phyloP scores from a whole-genome alignment of 345 rosid genomes.

The Noccaea bulbosa region DNA sequence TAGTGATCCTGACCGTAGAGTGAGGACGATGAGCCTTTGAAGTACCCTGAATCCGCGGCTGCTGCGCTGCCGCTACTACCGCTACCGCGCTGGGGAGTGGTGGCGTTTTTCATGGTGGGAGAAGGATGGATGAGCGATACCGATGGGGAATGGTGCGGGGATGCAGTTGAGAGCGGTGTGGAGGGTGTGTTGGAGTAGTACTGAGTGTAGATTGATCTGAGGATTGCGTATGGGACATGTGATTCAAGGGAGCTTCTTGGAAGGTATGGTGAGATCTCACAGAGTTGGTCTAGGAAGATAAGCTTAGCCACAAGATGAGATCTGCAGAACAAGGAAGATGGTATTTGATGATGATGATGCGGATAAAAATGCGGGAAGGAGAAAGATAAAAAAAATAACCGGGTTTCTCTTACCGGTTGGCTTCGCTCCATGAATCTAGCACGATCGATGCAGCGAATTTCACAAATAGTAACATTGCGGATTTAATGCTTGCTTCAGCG shows the following conservation, averaged over 20 bases:
- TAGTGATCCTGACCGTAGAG: conserved; percentile 61
- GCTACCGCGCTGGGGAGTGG: conserved; percentile 71
- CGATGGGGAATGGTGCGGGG: conserved; percentile 81
- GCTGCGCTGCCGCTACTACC: conserved; percentile 38
- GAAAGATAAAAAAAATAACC: background rate
- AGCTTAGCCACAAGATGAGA: conserved; percentile 94
- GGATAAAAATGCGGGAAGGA: background rate
- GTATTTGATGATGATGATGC: conserved; percentile 5
- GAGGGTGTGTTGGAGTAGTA: conserved; percentile 79
- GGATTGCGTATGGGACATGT: conserved; percentile 79
- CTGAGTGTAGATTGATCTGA: conserved; percentile 87
- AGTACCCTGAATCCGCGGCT: conserved; percentile 64
- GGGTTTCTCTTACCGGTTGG: conserved; percentile 66
- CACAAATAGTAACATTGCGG: conserved; percentile 90
- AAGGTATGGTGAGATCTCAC: conserved; percentile 88
- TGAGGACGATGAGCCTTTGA: conserved; percentile 76
- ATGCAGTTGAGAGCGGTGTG: conserved; percentile 46
- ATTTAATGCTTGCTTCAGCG: conserved; percentile 88
- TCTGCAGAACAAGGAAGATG: conserved; percentile 46
- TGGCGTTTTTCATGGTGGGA: conserved; percentile 68
- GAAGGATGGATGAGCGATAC: conserved; percentile 71
- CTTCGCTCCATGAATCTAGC: conserved; percentile 85
- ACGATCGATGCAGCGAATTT: conserved; percentile 83
- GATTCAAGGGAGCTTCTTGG: conserved; percentile 90
- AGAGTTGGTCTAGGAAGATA: conserved; percentile 93